A percentile compares a stretch with the other conserved stretches of the same genome.
Evolutionary conservation across 106 monocot species (phyloP).

Genomic region (Xerophyta viscosa): DNA sequence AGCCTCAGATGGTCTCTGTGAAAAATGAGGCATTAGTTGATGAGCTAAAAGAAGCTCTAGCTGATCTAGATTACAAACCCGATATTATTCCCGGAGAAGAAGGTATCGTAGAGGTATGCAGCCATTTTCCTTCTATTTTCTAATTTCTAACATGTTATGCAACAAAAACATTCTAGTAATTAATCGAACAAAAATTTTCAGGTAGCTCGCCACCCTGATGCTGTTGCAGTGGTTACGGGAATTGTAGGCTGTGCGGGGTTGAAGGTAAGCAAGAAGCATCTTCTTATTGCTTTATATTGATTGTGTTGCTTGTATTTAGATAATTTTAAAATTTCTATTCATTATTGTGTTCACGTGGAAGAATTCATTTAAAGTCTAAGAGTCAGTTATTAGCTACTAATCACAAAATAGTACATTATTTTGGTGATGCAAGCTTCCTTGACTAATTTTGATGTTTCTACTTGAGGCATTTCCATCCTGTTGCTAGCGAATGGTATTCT

Average conservation of each 20-base stretch:
- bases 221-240: conserved; percentile 89
- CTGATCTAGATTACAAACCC: conserved; percentile 73
- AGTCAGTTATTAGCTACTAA: no score
- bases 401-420: no score
- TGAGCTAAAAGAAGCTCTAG: conserved; percentile 87
- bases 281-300: neutral
- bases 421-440: no score
- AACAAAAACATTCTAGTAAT: no score
- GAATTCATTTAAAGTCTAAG: no score
- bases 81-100: conserved; percentile 93
- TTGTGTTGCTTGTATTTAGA: no score
- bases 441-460: no score
- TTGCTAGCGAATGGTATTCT: no score
- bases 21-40: conserved; percentile 62
- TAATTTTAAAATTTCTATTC: no score
- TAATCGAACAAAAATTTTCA: conserved; percentile 12
- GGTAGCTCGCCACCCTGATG: conserved; percentile 96
- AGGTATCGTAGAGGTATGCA: conserved; percentile 74
- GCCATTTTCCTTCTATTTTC: conserved; percentile 1
- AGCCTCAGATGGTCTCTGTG: conserved; percentile 82
- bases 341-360: no score
- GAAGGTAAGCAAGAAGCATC: conserved; percentile 44
- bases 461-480: no score
- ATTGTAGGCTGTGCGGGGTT: conserved; percentile 98
- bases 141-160: no score